Evolutionary conservation across 2,329 filamentous ascomycete genomes (phyloP).

Genomic region (Verticillium longisporum): DNA sequence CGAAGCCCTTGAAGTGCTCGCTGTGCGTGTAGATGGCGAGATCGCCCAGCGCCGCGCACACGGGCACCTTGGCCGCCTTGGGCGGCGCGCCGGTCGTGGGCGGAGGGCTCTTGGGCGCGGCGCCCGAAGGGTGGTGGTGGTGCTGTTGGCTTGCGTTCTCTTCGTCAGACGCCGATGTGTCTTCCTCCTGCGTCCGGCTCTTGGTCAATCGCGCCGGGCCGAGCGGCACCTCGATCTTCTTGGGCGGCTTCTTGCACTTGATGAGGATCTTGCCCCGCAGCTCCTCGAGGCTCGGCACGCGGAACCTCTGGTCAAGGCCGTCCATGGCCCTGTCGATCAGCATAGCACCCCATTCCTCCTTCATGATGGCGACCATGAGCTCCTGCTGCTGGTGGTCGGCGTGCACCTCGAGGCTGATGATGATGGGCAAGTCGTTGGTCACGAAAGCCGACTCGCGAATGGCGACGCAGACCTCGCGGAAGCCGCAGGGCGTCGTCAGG

Average conservation of each 20-base stretch:
- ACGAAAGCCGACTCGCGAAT: conserved; percentile 75
- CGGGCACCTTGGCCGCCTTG: conserved; percentile 49
- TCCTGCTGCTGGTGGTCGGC: conserved; percentile 76
- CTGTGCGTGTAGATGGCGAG: conserved; percentile 84
- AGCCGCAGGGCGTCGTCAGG: conserved; percentile 76
- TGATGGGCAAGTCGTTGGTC: conserved; percentile 70
- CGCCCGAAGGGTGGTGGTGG: background rate
- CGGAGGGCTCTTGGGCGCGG: conserved; percentile 6
- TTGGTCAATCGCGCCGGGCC: conserved; percentile 25
- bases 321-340: conserved; percentile 57
- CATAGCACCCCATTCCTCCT: conserved; percentile 72
- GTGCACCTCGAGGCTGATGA: conserved; percentile 90
- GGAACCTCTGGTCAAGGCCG: conserved; percentile 42
- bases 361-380: conserved; percentile 91
- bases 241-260: conserved; percentile 63
- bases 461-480: conserved; percentile 77
- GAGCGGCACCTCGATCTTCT: conserved; percentile 20
- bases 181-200: conserved; percentile 23
- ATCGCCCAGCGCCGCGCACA: conserved; percentile 64
- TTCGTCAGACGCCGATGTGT: conserved; percentile 36
- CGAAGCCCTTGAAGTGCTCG: conserved; percentile 70
- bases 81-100: conserved; percentile 24
- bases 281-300: conserved; percentile 63
- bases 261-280: conserved; percentile 75
- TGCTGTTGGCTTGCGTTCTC: conserved; percentile 20